Conservation (phyloP, 257 asterid genomes). For the Craterostigma plantagineum region DNA sequence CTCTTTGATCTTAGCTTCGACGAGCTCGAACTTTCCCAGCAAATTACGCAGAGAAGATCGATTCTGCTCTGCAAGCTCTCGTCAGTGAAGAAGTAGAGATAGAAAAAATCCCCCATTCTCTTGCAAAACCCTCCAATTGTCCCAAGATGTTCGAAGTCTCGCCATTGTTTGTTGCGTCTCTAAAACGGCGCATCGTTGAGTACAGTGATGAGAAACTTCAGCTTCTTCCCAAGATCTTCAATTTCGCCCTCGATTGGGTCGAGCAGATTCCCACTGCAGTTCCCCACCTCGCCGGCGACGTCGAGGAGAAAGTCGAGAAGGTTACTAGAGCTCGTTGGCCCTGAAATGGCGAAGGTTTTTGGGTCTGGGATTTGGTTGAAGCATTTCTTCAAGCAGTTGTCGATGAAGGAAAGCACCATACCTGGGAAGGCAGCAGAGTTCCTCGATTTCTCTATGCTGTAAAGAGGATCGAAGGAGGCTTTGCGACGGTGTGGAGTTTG, state of each 20-base stretch:
- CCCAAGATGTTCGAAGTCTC: no score
- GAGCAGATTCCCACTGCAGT: neutral
- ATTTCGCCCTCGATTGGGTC: slow-evolving; percentile 5
- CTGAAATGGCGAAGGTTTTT: neutral
- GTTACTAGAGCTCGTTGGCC: slow-evolving; percentile 8
- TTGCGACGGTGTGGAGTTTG: neutral
- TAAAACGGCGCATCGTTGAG: slow-evolving; percentile 12
- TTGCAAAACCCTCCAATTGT: slow-evolving; percentile 5
- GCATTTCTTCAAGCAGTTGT: slow-evolving; percentile 3
- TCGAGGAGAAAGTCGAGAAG: slow-evolving; percentile 12
- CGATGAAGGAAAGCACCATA: slow-evolving; percentile 6
- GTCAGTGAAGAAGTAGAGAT: slow-evolving; percentile 10
- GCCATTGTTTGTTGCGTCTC: neutral
- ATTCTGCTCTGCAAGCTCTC: neutral
- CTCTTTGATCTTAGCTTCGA: slow-evolving; percentile 4
- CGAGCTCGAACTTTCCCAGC: slow-evolving; percentile 3
- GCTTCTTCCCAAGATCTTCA: slow-evolving; percentile 1
- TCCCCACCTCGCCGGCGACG: slow-evolving; percentile 6
- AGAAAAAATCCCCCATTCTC: slow-evolving; percentile 4
- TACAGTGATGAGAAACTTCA: slow-evolving; percentile 8
- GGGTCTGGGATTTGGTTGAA: slow-evolving; percentile 5
- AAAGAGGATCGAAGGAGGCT: slow-evolving; percentile 2
- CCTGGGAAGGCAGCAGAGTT: slow-evolving; percentile 6
- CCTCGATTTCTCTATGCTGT: slow-evolving; percentile 7
- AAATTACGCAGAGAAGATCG: neutral